Percentiles rank a stretch among this genome's conserved stretches.
Evolutionary conservation across 345 rosid species (phyloP).

Genomic region (Populus pruinosa): DNA sequence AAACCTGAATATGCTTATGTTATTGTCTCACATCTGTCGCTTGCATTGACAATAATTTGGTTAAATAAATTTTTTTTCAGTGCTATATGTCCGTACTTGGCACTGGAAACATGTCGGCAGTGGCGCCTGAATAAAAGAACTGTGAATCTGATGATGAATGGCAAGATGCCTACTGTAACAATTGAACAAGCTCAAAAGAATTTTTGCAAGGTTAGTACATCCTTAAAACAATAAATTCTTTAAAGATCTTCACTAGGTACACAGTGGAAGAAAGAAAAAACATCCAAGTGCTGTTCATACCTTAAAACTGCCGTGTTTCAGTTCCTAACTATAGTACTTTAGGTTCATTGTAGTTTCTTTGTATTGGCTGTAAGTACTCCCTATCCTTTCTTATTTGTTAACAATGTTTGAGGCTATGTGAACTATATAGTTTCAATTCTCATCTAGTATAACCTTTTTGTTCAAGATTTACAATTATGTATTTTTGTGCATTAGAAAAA

Average conservation of each 20-base stretch:
- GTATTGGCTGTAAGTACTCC: background rate
- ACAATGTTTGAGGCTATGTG: background rate
- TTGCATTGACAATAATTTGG: background rate
- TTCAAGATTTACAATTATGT: background rate
- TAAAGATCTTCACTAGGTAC: background rate
- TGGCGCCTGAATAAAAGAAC: conserved; percentile 96
- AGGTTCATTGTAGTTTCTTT: background rate
- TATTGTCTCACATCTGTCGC: background rate
- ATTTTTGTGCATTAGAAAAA: background rate
- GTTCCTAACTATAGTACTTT: background rate
- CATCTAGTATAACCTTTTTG: background rate
- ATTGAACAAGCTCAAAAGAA: conserved; percentile 95
- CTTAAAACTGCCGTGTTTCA: background rate
- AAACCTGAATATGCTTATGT: background rate
- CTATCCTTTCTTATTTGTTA: conserved; percentile 1
- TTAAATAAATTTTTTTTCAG: conserved; percentile 43
- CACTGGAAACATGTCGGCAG: conserved; percentile 91
- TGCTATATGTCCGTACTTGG: conserved; percentile 94
- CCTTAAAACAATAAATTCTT: background rate
- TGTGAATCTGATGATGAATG: conserved; percentile 85
- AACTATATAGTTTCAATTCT: background rate
- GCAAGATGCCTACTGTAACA: conserved; percentile 97
- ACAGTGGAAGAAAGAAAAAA: background rate
- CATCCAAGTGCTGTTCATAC: background rate
- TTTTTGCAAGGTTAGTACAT: conserved; percentile 64